phyloP scores from a whole-genome alignment of 495 filamentous ascomycete species.

The Tuber melanosporum region DNA sequence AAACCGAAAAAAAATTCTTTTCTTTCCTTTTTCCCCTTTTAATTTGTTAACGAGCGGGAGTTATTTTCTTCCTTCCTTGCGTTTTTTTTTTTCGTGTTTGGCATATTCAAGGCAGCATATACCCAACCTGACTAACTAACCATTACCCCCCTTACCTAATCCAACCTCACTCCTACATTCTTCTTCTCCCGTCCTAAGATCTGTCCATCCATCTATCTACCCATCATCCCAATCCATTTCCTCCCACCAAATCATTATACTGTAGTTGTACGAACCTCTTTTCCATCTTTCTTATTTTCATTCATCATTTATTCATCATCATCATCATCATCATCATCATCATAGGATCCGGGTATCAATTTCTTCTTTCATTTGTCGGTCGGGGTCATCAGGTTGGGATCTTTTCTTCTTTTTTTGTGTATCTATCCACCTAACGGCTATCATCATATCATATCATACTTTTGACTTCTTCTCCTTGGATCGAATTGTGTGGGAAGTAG shows the following conservation, averaged over 20 bases:
- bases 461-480: not conserved
- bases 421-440: not conserved
- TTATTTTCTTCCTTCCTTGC: slow-evolving; percentile 25
- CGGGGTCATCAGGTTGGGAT: not conserved
- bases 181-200: not conserved
- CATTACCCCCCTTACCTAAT: slow-evolving; percentile 1
- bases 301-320: not conserved
- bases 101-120: slow-evolving; percentile 22
- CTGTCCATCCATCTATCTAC: not conserved
- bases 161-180: not conserved
- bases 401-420: not conserved
- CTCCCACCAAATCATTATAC: not conserved
- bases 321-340: not conserved
- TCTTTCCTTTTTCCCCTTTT: slow-evolving; percentile 36
- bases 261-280: not conserved
- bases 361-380: not conserved
- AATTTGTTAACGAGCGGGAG: slow-evolving; percentile 25
- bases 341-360: not conserved
- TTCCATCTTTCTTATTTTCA: not conserved
- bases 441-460: not conserved
- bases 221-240: not conserved
- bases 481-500: not conserved
- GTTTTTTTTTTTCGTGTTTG: slow-evolving; percentile 22
- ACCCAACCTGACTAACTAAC: slow-evolving; percentile 1
- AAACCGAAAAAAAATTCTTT: slow-evolving; percentile 36